Evolutionary conservation across 352 stramenopile genomes (phyloP).

Genomic region (Phytopythium sindhum): DNA sequence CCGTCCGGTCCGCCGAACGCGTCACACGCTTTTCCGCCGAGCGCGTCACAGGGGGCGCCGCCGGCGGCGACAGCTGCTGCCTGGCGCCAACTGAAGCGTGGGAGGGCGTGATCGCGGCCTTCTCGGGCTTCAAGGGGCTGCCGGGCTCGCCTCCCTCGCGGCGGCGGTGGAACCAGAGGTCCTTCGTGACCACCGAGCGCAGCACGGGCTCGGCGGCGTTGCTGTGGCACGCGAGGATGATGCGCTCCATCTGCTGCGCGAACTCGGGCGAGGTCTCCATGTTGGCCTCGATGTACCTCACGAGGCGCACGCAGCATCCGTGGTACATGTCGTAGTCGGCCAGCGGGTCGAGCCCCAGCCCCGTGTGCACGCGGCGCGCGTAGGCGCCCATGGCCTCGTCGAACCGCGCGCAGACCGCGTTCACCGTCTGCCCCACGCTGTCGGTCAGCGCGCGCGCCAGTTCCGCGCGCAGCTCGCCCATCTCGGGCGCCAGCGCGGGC

Average conservation of each 20-base stretch:
- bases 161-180: slow-evolving; percentile 50
- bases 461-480: slow-evolving; percentile 29
- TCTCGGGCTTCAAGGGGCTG: not conserved
- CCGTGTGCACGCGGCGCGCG: slow-evolving; percentile 10
- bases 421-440: slow-evolving; percentile 47
- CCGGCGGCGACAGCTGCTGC: slow-evolving; percentile 4
- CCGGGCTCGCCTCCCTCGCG: slow-evolving; percentile 1
- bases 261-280: slow-evolving; percentile 65
- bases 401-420: slow-evolving; percentile 46
- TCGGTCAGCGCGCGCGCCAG: slow-evolving; percentile 42
- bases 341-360: slow-evolving; percentile 7
- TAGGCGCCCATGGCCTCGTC: slow-evolving; percentile 15
- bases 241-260: slow-evolving; percentile 58
- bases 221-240: slow-evolving; percentile 68
- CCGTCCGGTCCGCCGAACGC: slow-evolving; percentile 11
- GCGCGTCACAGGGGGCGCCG: slow-evolving; percentile 4
- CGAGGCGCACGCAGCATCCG: slow-evolving; percentile 48
- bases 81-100: slow-evolving; percentile 5
- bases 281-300: slow-evolving; percentile 57
- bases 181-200: slow-evolving; percentile 54
- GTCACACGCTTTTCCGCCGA: slow-evolving; percentile 5
- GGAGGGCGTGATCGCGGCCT: not conserved
- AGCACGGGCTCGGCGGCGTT: slow-evolving; percentile 47
- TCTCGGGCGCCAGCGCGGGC: slow-evolving; percentile 1
- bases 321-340: slow-evolving; percentile 61